Evolutionary conservation across 148 eudicot genomes (phyloP).

Genomic region (Bassia scoparia): DNA sequence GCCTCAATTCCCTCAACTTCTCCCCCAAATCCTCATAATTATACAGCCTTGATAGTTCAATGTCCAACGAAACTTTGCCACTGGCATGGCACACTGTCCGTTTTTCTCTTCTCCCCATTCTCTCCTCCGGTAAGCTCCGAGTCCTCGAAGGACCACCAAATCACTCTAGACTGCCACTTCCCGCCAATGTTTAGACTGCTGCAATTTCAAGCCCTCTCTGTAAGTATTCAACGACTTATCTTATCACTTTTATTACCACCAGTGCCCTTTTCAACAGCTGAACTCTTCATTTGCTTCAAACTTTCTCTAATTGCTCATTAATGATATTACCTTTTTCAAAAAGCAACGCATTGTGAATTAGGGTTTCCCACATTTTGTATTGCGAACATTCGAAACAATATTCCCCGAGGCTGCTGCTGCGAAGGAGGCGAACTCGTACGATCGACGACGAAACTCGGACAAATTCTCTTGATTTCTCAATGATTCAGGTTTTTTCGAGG

Average conservation of each 20-base stretch:
- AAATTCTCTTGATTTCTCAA: conserved; percentile 40
- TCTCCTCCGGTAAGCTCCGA: conserved; percentile 32
- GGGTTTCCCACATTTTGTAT: conserved; percentile 7
- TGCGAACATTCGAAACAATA: conserved; percentile 34
- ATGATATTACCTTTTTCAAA: conserved; percentile 14
- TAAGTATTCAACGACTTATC: conserved; percentile 23
- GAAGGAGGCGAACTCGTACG: conserved; percentile 24
- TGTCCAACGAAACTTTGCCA: conserved; percentile 10
- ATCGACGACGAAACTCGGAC: conserved; percentile 39
- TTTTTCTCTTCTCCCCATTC: conserved; percentile 20
- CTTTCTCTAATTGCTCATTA: conserved; percentile 35
- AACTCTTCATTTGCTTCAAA: conserved; percentile 20
- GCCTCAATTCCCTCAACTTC: conserved; percentile 60
- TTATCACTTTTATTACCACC: not conserved
- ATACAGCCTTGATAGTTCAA: conserved; percentile 32
- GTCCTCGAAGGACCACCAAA: conserved; percentile 28
- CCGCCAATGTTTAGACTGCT: not conserved
- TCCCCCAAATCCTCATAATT: conserved; percentile 45
- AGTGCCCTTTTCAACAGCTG: not conserved
- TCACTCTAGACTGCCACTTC: conserved; percentile 8
- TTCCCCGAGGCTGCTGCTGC: not conserved
- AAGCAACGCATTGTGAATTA: too few species aligned
- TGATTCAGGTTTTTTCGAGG: not conserved
- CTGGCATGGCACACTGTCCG: not conserved
- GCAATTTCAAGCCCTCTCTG: conserved; percentile 20